Percentiles rank a stretch among this genome's conserved stretches.
Conservation (phyloP, 1,284 basidiomycete species). For the Ganoderma lingzhi region DNA sequence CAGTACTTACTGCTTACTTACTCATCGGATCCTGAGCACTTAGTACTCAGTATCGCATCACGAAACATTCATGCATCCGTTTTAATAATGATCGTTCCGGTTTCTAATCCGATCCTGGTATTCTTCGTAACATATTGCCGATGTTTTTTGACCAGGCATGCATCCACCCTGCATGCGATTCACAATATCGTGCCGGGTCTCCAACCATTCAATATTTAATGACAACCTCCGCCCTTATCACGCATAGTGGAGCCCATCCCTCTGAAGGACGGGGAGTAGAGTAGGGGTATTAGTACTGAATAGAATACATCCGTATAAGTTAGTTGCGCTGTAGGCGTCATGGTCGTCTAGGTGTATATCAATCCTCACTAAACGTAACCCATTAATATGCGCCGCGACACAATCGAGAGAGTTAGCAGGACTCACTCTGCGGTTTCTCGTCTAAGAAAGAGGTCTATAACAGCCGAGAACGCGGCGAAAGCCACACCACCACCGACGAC, state of each 20-base stretch:
- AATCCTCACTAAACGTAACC: slow-evolving; percentile 23
- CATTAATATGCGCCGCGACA: neutral
- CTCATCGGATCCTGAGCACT: too few species aligned
- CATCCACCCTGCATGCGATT: too few species aligned
- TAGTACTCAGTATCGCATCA: too few species aligned
- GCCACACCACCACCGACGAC: slow-evolving; percentile 85
- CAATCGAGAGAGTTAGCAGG: neutral
- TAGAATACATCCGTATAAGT: slow-evolving; percentile 27
- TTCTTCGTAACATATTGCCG: too few species aligned
- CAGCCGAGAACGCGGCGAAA: slow-evolving; percentile 92
- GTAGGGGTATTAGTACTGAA: slow-evolving; percentile 14
- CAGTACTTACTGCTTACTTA: too few species aligned
- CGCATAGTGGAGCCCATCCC: neutral
- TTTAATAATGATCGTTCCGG: too few species aligned
- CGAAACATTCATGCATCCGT: too few species aligned
- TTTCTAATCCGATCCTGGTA: neutral
- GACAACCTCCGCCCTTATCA: neutral
- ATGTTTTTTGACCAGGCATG: too few species aligned
- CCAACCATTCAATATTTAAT: neutral
- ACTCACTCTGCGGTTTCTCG: slow-evolving; percentile 87
- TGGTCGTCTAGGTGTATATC: slow-evolving; percentile 22
- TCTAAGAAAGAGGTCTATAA: slow-evolving; percentile 87
- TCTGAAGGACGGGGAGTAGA: slow-evolving; percentile 2
- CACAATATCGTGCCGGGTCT: too few species aligned
- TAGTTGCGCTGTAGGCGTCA: slow-evolving; percentile 15